Conservation (phyloP, 2,329 filamentous ascomycete species). For the Phaeophleospora eucalypticola region DNA sequence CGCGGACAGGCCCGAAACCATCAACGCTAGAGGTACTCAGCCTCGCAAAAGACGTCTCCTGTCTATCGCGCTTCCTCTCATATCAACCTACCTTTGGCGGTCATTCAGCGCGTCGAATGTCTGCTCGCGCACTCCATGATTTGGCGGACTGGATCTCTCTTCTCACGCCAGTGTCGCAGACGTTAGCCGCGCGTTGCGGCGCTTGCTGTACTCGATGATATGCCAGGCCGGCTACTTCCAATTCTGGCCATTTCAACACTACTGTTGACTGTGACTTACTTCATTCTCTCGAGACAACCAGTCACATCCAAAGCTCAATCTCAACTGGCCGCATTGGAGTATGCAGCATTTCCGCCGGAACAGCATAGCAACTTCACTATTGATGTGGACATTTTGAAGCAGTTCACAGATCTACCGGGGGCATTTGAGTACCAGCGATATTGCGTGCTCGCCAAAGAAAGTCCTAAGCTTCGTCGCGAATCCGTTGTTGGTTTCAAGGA, state of each 20-base stretch:
- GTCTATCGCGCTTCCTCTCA: too few species aligned
- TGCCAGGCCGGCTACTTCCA: slow-evolving; percentile 10
- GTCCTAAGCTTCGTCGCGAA: slow-evolving; percentile 11
- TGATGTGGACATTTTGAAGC: slow-evolving; percentile 20
- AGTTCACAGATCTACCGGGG: slow-evolving; percentile 11
- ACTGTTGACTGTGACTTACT: slow-evolving; percentile 17
- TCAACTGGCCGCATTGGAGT: slow-evolving; percentile 8
- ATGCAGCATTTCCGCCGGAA: slow-evolving; percentile 6
- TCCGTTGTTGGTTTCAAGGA: slow-evolving; percentile 14
- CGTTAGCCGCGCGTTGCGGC: too few species aligned
- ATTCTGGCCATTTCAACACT: slow-evolving; percentile 12
- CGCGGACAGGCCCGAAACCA: too few species aligned
- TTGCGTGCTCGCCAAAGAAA: slow-evolving; percentile 17
- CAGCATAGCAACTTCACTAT: slow-evolving; percentile 15
- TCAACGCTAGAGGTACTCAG: too few species aligned
- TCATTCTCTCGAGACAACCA: slow-evolving; percentile 9
- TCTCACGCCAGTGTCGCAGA: too few species aligned
- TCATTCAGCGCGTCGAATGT: too few species aligned
- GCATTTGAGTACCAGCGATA: slow-evolving; percentile 19
- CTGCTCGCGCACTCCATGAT: too few species aligned
- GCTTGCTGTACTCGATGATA: too few species aligned
- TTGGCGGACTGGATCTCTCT: too few species aligned
- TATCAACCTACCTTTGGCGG: too few species aligned
- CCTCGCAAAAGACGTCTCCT: too few species aligned
- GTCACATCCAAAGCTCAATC: neutral